These are phyloP conservation scores for Phytophthora boehmeriae DNA, from an alignment of 352 stramenopile genomes.

Conservation along the genomic window DNA sequence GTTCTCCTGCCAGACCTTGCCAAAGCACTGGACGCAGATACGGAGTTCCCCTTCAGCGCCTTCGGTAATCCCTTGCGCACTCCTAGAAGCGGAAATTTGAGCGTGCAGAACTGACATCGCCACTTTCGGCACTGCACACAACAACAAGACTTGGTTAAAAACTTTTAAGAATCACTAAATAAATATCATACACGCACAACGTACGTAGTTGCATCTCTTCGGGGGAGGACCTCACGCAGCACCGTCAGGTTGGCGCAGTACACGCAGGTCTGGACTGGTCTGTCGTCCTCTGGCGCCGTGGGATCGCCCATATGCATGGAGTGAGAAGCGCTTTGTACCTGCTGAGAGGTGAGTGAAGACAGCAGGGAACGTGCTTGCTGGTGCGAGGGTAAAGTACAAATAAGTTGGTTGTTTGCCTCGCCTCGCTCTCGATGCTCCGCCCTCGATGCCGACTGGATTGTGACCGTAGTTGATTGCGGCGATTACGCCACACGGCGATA, in stretches of 20 bases:
- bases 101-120: slow-evolving; percentile 69
- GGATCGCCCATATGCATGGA: slow-evolving; percentile 1
- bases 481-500: too few relatives aligned
- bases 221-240: slow-evolving; percentile 55
- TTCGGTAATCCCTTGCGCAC: slow-evolving; percentile 49
- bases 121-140: slow-evolving; percentile 44
- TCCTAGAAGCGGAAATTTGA: slow-evolving; percentile 57
- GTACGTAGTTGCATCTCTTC: slow-evolving; percentile 67
- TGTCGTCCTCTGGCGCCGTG: neutral
- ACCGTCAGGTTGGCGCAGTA: slow-evolving; percentile 60
- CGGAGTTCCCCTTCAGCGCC: slow-evolving; percentile 59
- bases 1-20: slow-evolving; percentile 45
- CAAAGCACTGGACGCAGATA: slow-evolving; percentile 62
- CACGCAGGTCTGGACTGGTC: slow-evolving; percentile 24
- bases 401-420: too few relatives aligned
- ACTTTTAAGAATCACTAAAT: too few relatives aligned
- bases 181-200: slow-evolving; percentile 17
- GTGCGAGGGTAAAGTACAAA: too few relatives aligned
- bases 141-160: too few relatives aligned
- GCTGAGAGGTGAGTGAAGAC: slow-evolving; percentile 56
- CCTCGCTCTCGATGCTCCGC: too few relatives aligned
- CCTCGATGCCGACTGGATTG: too few relatives aligned
- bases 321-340: slow-evolving; percentile 43
- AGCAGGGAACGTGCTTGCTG: neutral
- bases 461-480: slow-evolving; percentile 10